Percentiles rank a stretch among this genome's conserved stretches.
These are phyloP conservation scores for Fulvia fulva DNA, from an alignment of 2,329 filamentous ascomycete genomes.

Conservation along the genomic window DNA sequence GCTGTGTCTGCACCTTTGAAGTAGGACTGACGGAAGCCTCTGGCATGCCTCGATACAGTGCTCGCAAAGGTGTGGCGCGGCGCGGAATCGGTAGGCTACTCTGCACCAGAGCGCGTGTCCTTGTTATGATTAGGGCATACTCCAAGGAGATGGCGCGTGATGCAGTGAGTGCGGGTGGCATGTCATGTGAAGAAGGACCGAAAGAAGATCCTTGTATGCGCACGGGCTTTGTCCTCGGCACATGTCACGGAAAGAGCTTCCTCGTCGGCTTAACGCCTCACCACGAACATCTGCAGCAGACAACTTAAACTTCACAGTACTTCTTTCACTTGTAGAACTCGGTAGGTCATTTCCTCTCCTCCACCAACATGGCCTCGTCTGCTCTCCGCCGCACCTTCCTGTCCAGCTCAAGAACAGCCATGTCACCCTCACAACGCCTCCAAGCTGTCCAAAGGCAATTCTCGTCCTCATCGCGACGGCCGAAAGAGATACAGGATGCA, in stretches of 20 bases:
- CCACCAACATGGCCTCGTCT: slow-evolving; percentile 20
- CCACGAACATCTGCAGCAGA: neutral
- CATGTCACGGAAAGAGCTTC: neutral
- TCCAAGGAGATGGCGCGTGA: no score
- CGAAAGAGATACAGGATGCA: slow-evolving; percentile 75
- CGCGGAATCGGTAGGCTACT: no score
- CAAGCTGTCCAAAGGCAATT: slow-evolving; percentile 39
- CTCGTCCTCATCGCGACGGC: slow-evolving; percentile 45
- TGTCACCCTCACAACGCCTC: slow-evolving; percentile 27
- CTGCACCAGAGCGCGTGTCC: no score
- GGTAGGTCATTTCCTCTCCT: slow-evolving; percentile 1
- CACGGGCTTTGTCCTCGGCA: neutral
- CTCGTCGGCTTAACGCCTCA: neutral
- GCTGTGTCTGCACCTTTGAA: no score
- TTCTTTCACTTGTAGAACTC: neutral
- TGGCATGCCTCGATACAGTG: no score
- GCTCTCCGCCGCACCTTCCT: slow-evolving; percentile 23
- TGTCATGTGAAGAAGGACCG: neutral
- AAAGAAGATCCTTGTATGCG: neutral
- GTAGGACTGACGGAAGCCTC: no score
- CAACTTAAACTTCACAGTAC: neutral
- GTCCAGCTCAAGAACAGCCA: slow-evolving; percentile 20
- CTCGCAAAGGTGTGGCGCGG: no score
- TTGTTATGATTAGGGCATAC: no score
- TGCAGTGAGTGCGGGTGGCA: neutral